Evolutionary conservation across 768 basidiomycete species (phyloP).

Genomic region (Boletus rex-veris): DNA sequence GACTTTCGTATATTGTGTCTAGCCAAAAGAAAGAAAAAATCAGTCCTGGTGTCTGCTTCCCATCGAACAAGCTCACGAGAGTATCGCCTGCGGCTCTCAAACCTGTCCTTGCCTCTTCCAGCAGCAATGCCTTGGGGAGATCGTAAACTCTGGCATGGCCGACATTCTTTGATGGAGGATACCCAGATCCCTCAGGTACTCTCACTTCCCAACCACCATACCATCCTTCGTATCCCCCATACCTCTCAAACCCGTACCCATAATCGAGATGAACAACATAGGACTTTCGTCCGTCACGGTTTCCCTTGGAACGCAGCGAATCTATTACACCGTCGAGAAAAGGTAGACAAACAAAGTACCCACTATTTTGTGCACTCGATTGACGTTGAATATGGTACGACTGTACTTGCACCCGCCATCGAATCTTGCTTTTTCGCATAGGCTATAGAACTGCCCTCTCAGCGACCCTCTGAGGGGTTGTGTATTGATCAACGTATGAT

Average conservation of each 20-base stretch:
- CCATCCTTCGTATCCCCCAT: conserved; percentile 10
- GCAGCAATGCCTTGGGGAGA: conserved; percentile 10
- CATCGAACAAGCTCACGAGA: background rate
- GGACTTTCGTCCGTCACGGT: background rate
- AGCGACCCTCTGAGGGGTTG: conserved; percentile 10
- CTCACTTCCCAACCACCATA: conserved; percentile 8
- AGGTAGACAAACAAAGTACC: background rate
- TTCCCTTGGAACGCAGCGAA: background rate
- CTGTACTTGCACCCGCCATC: conserved; percentile 12
- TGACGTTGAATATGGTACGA: conserved; percentile 18
- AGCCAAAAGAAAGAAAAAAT: background rate
- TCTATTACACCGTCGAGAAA: too few species aligned
- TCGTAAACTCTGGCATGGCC: background rate
- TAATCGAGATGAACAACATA: conserved; percentile 9
- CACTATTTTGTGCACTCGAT: conserved; percentile 13
- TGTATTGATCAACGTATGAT: conserved; percentile 9
- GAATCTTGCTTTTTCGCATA: conserved; percentile 5
- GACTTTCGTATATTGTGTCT: conserved; percentile 10
- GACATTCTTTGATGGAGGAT: background rate
- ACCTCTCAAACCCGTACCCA: conserved; percentile 14
- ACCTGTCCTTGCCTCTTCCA: conserved; percentile 4
- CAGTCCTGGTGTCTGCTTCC: background rate
- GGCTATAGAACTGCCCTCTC: background rate
- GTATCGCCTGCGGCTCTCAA: conserved; percentile 6
- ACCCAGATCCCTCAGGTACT: background rate